A percentile compares a stretch with the other conserved stretches of the same genome.
phyloP scores from a whole-genome alignment of 192 early-diverging fungal species.

The Linnemannia hyalina region DNA sequence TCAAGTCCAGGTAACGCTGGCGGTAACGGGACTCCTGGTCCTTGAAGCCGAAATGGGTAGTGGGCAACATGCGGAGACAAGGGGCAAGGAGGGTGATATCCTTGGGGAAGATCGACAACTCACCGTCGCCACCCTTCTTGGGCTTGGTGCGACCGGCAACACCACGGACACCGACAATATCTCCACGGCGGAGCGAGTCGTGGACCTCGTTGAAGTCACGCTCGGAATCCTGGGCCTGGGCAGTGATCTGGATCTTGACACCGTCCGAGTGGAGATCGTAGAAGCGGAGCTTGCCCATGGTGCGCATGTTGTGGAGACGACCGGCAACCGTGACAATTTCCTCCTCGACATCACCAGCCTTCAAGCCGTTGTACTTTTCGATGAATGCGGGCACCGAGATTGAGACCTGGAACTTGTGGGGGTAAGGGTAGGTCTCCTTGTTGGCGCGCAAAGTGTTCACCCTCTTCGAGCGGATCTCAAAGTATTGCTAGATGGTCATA shows the following conservation, averaged over 20 bases:
- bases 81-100: conserved; percentile 91
- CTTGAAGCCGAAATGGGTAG: conserved; percentile 94
- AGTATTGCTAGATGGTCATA: conserved; percentile 79
- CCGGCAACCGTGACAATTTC: conserved; percentile 86
- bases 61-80: conserved; percentile 97
- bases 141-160: conserved; percentile 92
- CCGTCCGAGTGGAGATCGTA: conserved; percentile 96
- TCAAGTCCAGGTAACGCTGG: conserved; percentile 97
- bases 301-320: conserved; percentile 96
- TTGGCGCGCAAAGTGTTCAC: conserved; percentile 86
- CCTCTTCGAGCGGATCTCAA: conserved; percentile 93
- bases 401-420: conserved; percentile 97
- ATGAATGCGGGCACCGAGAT: conserved; percentile 90
- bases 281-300: conserved; percentile 94
- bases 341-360: conserved; percentile 78
- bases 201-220: conserved; percentile 85
- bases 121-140: conserved; percentile 72
- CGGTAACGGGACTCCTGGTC: conserved; percentile 98
- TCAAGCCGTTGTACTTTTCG: conserved; percentile 80
- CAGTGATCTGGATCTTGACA: conserved; percentile 95
- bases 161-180: conserved; percentile 95
- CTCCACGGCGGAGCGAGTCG: conserved; percentile 90
- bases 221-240: conserved; percentile 75
- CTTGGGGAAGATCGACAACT: conserved; percentile 94
- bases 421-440: conserved; percentile 92